Evolutionary conservation across 805 yeast species (phyloP), one percentile per base, ranked within the genome.

Genomic region (Metschnikowia cubensis): DNA sequence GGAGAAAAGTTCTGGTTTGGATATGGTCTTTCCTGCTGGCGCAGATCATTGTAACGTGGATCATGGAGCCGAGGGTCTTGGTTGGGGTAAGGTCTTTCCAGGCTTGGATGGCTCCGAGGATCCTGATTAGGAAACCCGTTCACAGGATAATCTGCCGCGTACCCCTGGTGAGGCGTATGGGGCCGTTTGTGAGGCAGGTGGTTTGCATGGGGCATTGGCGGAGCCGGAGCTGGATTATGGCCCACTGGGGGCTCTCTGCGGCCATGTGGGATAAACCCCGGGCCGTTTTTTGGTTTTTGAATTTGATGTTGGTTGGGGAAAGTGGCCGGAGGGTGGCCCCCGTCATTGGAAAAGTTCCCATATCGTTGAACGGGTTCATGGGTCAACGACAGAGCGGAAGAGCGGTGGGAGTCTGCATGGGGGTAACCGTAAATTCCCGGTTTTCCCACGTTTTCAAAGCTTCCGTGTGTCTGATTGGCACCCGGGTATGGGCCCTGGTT

Each of bases 321-420:
- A 38, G n/a, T n/a, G 5, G 25, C 15, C 25, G 7, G 39, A 11
- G 39, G 22, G 18, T 22, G 18, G 5, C 17, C 11, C 6, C 18
- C 41, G 7, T 38, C 32, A 15, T 38, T 38, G 32, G 41, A 18
- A 11, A 21, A 20, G n/a, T n/a, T 14, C 32, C 17, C 18, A 31
- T 38, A 22, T 4, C 32, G 41, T 10, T 14, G 37, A 18, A 29
- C 32, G 8, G 47, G 40, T 21, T 35, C 47, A 17, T 34, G 47
- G 20, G 34, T 43, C 41, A 44, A 44, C 41, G 47, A 44, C 40
- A 44, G 47, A 37, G 47, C 41, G 17, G 35, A 42, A n/a, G 45
- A 42, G 29, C 31, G 29, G n/a, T 33, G 39, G 8, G 32, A 20
- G 1, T 25, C 42, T 8, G 32, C 14, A 7, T 21, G 29, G 15